phyloP scores from a whole-genome alignment of 805 yeast genomes.

The Candida sonorensis region DNA sequence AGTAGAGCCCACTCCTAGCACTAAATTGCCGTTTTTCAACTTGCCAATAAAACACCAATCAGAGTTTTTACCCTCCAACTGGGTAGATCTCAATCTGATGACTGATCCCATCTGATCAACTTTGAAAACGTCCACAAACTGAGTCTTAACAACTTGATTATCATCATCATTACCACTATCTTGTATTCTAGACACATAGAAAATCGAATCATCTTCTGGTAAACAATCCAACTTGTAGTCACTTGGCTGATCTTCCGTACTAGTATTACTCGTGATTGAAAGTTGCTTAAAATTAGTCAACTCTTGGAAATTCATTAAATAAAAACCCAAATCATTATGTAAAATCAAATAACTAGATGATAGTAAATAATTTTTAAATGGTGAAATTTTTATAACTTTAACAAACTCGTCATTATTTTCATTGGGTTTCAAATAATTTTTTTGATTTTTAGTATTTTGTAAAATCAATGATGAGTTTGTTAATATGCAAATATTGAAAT shows the following conservation, averaged over 20 bases:
- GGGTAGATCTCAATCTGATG: conserved; percentile 9
- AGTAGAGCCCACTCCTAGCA: conserved; percentile 11
- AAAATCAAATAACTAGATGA: conserved; percentile 16
- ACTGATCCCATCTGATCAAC: conserved; percentile 16
- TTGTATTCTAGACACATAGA: conserved; percentile 7
- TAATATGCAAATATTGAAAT: conserved; percentile 18
- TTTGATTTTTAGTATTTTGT: conserved; percentile 11
- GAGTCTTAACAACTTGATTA: too few species aligned
- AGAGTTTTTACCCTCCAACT: conserved; percentile 1
- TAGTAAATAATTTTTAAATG: conserved; percentile 14
- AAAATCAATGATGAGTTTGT: conserved; percentile 18
- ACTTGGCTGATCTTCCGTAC: too few species aligned
- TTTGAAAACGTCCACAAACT: conserved; percentile 13
- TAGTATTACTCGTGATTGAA: too few species aligned
- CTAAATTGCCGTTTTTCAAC: conserved; percentile 7
- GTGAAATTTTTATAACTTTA: conserved; percentile 12
- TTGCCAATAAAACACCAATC: conserved; percentile 17
- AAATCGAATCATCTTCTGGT: conserved; percentile 15
- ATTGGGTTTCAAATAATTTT: conserved; percentile 1
- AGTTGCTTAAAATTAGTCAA: conserved; percentile 14
- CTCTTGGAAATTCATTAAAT: conserved; percentile 14
- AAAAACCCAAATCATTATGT: conserved; percentile 13
- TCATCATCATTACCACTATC: neutral
- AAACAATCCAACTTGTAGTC: conserved; percentile 8
- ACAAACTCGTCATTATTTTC: neutral